Base-by-base conservation (phyloP, 78 protist genomes). In the Dictyostelium intermedium region DNA sequence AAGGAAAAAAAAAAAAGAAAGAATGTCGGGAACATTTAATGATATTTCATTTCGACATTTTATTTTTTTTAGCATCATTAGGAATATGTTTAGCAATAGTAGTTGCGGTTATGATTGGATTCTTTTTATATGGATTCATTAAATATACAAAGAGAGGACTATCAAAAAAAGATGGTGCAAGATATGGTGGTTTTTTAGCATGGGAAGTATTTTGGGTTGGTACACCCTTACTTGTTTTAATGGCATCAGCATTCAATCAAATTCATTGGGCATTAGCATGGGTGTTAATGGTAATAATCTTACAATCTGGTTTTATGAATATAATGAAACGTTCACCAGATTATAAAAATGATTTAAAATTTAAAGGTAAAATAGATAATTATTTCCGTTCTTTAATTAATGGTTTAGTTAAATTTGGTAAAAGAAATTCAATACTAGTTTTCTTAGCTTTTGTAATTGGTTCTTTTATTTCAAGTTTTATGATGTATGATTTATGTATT, bases 171-270 rank as follows among this genome's bases (percentile, higher is more conserved):
- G 92, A 85, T 13, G 34, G 79, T 35, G 14, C 41, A n/a, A 41
- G 35, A 34, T 30, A 85, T 34, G 70, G 53, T 18, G 18, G 23
- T 1, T 74, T 32, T 13, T 85, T 50, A 61, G 23, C 84, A 23
- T 85, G 60, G 25, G 41, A 45, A 45, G 66, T 45, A 39, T 78
- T 87, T 63, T 87, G 93, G 93, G 70, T 87, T 56, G 84, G 76
- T 10, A 77, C 81, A 18, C 80, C 85, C 30, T 60, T 76, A 56
- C 30, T 87, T 0, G 32, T 87, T 27, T 87, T 72, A 84, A 43
- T 87, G 11, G 39, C 93, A 16, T 37, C 84, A 14, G 93, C 69
- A 41, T 87, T 87, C 80, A 79, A 78, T 78, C 73, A 83, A 30
- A 30, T 87, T 39, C 70, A 30, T 43, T 87, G 93, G 93, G 72